phyloP scores from a whole-genome alignment of 108 stramenopile species.

The Pseudonitzschia multiseries region DNA sequence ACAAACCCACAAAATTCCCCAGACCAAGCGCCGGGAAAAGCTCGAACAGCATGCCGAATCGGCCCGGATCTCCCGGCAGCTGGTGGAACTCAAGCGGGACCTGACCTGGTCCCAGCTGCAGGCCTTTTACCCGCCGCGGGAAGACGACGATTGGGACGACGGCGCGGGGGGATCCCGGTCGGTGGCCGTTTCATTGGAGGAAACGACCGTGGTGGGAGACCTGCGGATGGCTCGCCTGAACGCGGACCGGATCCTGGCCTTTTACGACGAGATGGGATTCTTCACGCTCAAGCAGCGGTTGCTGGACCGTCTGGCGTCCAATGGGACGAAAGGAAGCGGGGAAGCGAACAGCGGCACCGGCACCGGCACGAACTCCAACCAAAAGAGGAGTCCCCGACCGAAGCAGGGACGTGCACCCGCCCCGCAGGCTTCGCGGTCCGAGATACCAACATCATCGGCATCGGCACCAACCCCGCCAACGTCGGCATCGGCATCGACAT shows the following conservation, averaged over 20 bases:
- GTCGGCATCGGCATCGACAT: no score
- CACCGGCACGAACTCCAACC: neutral
- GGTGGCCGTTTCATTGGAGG: conserved; percentile 3
- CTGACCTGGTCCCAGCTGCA: conserved; percentile 39
- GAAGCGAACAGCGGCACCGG: neutral
- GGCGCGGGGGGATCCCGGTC: neutral
- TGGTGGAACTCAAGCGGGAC: conserved; percentile 48
- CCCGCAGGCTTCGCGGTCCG: no score
- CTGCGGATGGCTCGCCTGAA: conserved; percentile 53
- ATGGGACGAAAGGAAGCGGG: neutral
- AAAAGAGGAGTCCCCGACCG: no score
- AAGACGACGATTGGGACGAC: conserved; percentile 4
- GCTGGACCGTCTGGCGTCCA: conserved; percentile 31
- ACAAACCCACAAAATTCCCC: conserved; percentile 57
- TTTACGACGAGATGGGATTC: conserved; percentile 71
- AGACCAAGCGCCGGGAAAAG: conserved; percentile 65
- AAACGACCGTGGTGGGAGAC: conserved; percentile 23
- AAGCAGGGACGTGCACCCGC: no score
- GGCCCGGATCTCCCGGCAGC: conserved; percentile 49
- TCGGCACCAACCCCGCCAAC: no score
- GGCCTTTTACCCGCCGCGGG: conserved; percentile 2
- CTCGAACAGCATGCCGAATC: conserved; percentile 49
- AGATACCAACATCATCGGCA: neutral
- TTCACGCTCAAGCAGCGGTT: conserved; percentile 42
- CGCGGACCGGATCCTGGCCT: conserved; percentile 48